Evolutionary conservation across 495 filamentous ascomycete genomes (phyloP).

Genomic region (Penicillium daleae): DNA sequence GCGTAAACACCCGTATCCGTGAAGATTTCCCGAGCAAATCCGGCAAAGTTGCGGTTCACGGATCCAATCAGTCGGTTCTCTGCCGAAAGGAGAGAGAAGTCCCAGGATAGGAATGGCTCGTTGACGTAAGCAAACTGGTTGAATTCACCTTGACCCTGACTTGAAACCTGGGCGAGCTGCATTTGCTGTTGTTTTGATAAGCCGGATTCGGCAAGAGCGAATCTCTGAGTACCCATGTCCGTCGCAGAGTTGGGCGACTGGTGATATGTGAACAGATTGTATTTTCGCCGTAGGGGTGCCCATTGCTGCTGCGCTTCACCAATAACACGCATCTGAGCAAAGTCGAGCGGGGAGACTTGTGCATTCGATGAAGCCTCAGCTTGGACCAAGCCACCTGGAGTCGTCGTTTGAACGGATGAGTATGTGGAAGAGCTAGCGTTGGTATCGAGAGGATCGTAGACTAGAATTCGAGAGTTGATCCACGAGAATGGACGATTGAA

Average conservation of each 20-base stretch:
- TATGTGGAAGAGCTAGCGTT: slow-evolving; percentile 32
- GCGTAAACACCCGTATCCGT: slow-evolving; percentile 75
- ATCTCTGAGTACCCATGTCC: slow-evolving; percentile 39
- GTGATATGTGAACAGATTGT: slow-evolving; percentile 65
- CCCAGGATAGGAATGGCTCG: slow-evolving; percentile 61
- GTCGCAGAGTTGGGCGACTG: slow-evolving; percentile 37
- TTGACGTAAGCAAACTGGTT: slow-evolving; percentile 67
- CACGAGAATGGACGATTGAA: slow-evolving; percentile 72
- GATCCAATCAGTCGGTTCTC: slow-evolving; percentile 56
- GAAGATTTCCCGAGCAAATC: slow-evolving; percentile 72
- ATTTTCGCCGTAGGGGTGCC: slow-evolving; percentile 68
- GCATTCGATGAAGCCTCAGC: slow-evolving; percentile 45
- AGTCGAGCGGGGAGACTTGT: slow-evolving; percentile 53
- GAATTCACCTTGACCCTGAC: slow-evolving; percentile 48
- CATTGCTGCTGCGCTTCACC: slow-evolving; percentile 72
- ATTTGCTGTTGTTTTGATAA: slow-evolving; percentile 54
- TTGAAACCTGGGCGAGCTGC: slow-evolving; percentile 40
- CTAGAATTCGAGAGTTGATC: slow-evolving; percentile 66
- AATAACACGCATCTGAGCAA: slow-evolving; percentile 65
- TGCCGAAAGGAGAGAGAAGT: slow-evolving; percentile 58
- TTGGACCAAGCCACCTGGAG: slow-evolving; percentile 44
- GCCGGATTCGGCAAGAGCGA: slow-evolving; percentile 50
- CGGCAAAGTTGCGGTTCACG: slow-evolving; percentile 69
- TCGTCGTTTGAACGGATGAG: slow-evolving; percentile 47
- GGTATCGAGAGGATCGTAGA: slow-evolving; percentile 61